phyloP scores from a whole-genome alignment of 2,329 filamentous ascomycete species.

The Colletotrichum truncatum region DNA sequence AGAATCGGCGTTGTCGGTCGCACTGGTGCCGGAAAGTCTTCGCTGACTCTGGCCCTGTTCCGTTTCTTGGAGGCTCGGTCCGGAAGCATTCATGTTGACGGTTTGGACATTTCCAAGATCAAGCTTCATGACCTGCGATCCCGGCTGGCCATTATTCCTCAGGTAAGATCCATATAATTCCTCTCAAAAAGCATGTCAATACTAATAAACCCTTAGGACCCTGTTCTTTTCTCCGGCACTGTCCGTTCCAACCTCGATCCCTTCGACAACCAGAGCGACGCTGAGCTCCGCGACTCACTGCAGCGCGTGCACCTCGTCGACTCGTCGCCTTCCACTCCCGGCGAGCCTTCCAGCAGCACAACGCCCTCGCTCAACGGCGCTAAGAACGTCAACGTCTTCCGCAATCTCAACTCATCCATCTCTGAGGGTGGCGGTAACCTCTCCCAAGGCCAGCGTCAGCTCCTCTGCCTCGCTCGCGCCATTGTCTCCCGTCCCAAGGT shows the following conservation, averaged over 20 bases:
- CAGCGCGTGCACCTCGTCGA: constrained; percentile 74
- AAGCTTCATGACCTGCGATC: constrained; percentile 75
- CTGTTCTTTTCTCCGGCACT: constrained; percentile 83
- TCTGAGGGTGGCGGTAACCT: constrained; percentile 79
- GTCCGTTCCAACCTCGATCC: constrained; percentile 81
- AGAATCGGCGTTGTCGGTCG: constrained; percentile 81
- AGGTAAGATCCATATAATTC: constrained; percentile 39
- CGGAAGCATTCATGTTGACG: constrained; percentile 76
- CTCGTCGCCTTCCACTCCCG: constrained; percentile 49
- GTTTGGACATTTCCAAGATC: constrained; percentile 77
- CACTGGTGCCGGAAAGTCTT: constrained; percentile 82
- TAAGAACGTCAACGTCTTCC: constrained; percentile 73
- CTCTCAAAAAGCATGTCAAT: not conserved
- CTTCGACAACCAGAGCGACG: constrained; percentile 75
- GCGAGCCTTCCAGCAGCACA: constrained; percentile 45
- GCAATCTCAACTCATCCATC: constrained; percentile 68
- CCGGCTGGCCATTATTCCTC: constrained; percentile 83
- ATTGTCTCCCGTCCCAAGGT: constrained; percentile 78
- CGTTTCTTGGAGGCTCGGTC: constrained; percentile 77
- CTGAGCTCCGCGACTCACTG: constrained; percentile 74
- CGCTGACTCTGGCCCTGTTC: constrained; percentile 79
- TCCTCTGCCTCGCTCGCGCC: constrained; percentile 77
- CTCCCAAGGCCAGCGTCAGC: constrained; percentile 80
- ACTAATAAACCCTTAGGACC: constrained; percentile 61
- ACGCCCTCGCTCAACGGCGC: constrained; percentile 36